Conservation (phyloP, 2,329 filamentous ascomycete species). For the Sporothrix brasiliensis region DNA sequence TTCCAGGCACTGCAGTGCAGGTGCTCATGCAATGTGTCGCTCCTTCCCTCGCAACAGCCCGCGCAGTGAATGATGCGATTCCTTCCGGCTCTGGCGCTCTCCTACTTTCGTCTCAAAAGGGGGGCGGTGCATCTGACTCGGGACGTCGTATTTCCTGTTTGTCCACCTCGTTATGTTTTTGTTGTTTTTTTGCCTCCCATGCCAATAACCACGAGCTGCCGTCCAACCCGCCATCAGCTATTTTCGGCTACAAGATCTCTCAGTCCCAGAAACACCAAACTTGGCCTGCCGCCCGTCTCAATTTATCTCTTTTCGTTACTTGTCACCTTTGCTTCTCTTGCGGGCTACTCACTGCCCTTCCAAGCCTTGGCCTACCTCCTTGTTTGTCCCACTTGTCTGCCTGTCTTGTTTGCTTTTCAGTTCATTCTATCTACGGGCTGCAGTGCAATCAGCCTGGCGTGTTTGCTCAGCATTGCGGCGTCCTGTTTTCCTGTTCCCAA, state of each 20-base stretch:
- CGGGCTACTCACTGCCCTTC: background rate
- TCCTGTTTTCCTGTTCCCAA: slow-evolving; percentile 15
- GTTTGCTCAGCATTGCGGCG: slow-evolving; percentile 21
- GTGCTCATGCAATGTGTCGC: background rate
- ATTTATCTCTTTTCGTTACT: slow-evolving; percentile 3
- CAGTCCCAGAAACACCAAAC: background rate
- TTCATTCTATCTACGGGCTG: background rate
- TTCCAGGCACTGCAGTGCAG: background rate
- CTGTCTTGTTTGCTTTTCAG: background rate
- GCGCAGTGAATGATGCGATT: slow-evolving; percentile 20
- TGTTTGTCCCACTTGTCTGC: background rate
- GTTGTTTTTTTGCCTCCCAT: background rate
- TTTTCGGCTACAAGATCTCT: slow-evolving; percentile 16
- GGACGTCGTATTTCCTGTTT: background rate
- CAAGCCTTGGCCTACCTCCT: background rate
- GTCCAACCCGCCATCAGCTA: slow-evolving; percentile 22
- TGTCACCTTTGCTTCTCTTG: background rate
- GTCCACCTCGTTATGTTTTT: background rate
- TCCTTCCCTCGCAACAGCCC: slow-evolving; percentile 8
- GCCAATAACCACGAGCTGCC: background rate
- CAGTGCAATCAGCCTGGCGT: slow-evolving; percentile 6
- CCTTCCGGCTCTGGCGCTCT: slow-evolving; percentile 23
- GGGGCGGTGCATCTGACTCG: background rate
- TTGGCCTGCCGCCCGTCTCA: slow-evolving; percentile 6
- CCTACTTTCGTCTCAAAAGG: slow-evolving; percentile 1